Evolutionary conservation across 108 stramenopile genomes (phyloP).

Genomic region (Tribonema minus): DNA sequence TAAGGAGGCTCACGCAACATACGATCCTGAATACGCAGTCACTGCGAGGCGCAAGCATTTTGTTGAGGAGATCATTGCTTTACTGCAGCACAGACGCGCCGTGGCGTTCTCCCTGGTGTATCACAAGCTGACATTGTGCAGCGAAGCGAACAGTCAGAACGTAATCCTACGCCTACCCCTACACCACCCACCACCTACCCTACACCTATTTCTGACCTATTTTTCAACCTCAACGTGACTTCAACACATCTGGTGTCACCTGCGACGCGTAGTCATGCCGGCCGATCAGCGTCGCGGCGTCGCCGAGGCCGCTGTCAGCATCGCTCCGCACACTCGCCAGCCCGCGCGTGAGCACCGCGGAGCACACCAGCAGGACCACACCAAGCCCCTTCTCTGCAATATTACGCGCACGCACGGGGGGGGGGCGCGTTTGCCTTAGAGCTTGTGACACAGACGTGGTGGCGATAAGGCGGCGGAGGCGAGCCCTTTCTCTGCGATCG

Average conservation of each 20-base stretch:
- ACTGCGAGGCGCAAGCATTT: not conserved
- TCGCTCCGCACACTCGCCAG: slow-evolving; percentile 6
- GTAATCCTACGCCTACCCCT: no score
- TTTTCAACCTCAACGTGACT: no score
- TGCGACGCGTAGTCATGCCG: slow-evolving; percentile 51
- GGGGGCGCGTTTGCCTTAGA: not conserved
- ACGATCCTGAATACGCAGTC: no score
- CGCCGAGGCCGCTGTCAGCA: slow-evolving; percentile 43
- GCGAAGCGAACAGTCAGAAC: no score
- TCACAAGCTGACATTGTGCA: no score
- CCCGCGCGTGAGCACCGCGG: slow-evolving; percentile 32
- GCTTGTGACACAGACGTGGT: not conserved
- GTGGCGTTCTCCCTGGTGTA: no score
- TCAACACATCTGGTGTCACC: not conserved
- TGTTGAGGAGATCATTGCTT: no score
- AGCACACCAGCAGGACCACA: slow-evolving; percentile 39
- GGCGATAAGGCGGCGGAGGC: not conserved
- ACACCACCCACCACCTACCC: no score
- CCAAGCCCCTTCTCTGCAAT: slow-evolving; percentile 1
- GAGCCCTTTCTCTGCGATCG: not conserved
- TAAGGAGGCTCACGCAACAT: no score
- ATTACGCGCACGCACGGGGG: not conserved
- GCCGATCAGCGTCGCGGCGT: slow-evolving; percentile 30
- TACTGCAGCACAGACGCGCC: no score
- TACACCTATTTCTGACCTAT: no score